These are phyloP conservation scores for Trichoderma lentiforme DNA, from an alignment of 2,329 filamentous ascomycete genomes.

Conservation along the genomic window DNA sequence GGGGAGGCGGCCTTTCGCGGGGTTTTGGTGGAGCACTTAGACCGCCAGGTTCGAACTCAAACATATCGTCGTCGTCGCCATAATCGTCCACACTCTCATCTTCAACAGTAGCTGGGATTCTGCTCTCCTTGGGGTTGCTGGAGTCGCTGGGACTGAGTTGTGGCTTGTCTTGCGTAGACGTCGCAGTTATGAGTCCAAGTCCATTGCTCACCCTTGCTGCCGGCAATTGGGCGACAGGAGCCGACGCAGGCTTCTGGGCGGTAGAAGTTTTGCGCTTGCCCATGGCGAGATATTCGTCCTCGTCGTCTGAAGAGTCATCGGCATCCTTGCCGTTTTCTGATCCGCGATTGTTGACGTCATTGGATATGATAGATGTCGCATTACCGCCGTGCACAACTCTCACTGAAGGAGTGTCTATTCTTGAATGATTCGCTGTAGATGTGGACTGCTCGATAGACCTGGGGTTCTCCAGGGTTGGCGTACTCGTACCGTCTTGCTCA, in stretches of 20 bases:
- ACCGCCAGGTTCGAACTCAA: slow-evolving; percentile 43
- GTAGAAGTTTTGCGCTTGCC: slow-evolving; percentile 34
- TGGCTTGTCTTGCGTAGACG: background rate
- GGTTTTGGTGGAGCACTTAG: slow-evolving; percentile 31
- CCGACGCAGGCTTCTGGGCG: background rate
- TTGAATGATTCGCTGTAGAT: background rate
- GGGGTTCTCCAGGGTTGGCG: background rate
- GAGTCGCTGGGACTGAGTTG: background rate
- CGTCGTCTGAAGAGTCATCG: slow-evolving; percentile 39
- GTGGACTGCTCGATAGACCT: background rate
- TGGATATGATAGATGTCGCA: background rate
- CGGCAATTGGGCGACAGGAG: background rate
- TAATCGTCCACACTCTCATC: slow-evolving; percentile 17
- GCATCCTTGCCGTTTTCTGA: slow-evolving; percentile 23
- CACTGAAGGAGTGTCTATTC: background rate
- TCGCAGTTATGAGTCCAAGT: background rate
- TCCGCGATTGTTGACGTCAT: background rate
- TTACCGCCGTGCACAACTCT: background rate
- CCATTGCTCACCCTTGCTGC: background rate
- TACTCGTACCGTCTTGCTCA: slow-evolving; percentile 14
- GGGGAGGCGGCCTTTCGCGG: slow-evolving; percentile 25
- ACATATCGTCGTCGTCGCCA: slow-evolving; percentile 39
- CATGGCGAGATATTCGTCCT: slow-evolving; percentile 37
- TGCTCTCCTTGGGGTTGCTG: background rate
- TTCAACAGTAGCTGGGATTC: background rate